Evolutionary conservation across 495 filamentous ascomycete genomes (phyloP), one percentile per base, ranked within the genome.

Genomic region (Pseudoneurospora amorphoporcata): DNA sequence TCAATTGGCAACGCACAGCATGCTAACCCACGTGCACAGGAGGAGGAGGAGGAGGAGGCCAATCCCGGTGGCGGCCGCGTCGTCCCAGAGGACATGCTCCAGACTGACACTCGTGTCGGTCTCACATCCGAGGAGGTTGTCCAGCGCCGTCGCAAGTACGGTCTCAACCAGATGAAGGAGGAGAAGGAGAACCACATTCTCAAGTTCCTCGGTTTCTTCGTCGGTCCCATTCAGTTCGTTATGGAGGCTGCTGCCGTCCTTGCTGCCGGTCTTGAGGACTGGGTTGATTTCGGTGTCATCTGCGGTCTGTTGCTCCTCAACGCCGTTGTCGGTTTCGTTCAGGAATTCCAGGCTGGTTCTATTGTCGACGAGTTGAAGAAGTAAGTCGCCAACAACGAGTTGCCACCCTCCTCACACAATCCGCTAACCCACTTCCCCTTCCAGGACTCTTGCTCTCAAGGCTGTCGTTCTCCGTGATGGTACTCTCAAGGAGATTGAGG

Each of bases 311-410:
- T 93, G 38, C 79, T 93, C 68, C 89, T 97, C 76, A 97, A 97
- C 82, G 94, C 94, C 61, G 81, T 82, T 70, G 93, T 97, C 75
- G 92, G 93, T 84, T 97, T 95, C 83, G 82, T 91, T 68, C 94
- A 97, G 80, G 94, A 97, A 83, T 95, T 86, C 83, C 91, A 94
- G 80, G 94, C 94, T 75, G 93, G 92, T 79, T 94, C 92, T 70
- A 94, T 96, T 72, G 94, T 97, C 83, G 91, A 93, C n/a, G 91
- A 92, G 76, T 84, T 97, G 79, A 95, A 95, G 86, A 92, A 95
- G 77, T 79, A 58, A 69, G 77, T 53, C 35, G 5, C 32, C n/a
- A 19, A 19, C 32, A 23, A 17, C 29, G 23, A 35, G 32, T 14
- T 5, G 29, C 29, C 29, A 65, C 7, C 16, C 53, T 16, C 32